Percentiles rank a stretch among this genome's conserved stretches.
Evolutionary conservation across 768 basidiomycete species (phyloP).

Genomic region (Mycena venus): DNA sequence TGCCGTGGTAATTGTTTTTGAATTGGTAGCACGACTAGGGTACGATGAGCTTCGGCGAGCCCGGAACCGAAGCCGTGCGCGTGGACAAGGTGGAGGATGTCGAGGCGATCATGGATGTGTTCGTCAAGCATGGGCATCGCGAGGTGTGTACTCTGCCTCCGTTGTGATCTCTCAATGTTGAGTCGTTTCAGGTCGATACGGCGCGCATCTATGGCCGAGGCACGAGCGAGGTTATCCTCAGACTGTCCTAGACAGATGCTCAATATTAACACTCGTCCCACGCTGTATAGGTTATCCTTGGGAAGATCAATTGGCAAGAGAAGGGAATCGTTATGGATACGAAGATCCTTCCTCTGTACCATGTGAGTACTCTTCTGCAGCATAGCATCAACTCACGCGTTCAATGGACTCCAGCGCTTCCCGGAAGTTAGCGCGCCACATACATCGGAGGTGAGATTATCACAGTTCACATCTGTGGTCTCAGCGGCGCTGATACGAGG

Average conservation of each 20-base stretch:
- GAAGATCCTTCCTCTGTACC: conserved; percentile 64
- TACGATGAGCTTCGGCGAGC: conserved; percentile 61
- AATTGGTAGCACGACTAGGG: no score
- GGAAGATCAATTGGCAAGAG: conserved; percentile 61
- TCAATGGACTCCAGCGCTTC: neutral
- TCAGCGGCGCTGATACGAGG: no score
- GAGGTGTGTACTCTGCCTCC: no score
- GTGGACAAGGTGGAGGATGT: conserved; percentile 58
- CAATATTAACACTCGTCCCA: no score
- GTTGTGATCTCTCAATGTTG: no score
- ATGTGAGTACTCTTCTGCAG: neutral
- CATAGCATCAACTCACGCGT: no score
- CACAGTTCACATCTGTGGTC: no score
- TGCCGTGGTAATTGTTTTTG: no score
- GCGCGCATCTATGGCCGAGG: conserved; percentile 64
- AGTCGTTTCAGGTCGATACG: conserved; percentile 59
- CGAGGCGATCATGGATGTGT: conserved; percentile 63
- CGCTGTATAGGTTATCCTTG: no score
- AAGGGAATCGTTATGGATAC: conserved; percentile 69
- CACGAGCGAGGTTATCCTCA: conserved; percentile 67
- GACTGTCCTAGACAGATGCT: no score
- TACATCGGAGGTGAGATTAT: neutral
- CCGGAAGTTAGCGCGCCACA: neutral
- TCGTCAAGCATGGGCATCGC: conserved; percentile 61
- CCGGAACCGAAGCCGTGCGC: conserved; percentile 54